These are phyloP conservation scores for Umbelopsis vinacea DNA, from an alignment of 192 early-diverging fungal species.

Conservation along the genomic window DNA sequence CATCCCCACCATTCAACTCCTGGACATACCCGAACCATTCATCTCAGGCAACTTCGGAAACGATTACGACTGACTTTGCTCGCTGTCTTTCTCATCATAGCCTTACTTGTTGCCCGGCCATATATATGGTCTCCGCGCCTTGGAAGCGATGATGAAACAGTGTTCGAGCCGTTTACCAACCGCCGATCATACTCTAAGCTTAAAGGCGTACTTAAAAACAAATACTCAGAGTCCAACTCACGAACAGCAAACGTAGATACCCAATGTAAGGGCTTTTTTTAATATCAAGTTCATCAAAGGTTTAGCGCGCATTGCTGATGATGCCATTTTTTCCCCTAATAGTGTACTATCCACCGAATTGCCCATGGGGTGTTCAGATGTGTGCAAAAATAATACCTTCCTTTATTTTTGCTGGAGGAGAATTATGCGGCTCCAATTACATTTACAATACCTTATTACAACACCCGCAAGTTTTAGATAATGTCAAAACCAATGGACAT, in stretches of 20 bases:
- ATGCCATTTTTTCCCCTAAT: not conserved
- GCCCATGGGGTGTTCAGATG: constrained; percentile 44
- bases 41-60: not conserved
- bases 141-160: constrained; percentile 20
- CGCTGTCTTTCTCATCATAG: not conserved
- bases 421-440: constrained; percentile 45
- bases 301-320: not conserved
- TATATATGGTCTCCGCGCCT: constrained; percentile 14
- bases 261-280: not conserved
- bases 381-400: constrained; percentile 58
- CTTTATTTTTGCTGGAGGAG: constrained; percentile 59
- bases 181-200: constrained; percentile 5
- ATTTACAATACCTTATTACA: constrained; percentile 49
- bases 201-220: constrained; percentile 18
- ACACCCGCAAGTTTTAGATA: constrained; percentile 51
- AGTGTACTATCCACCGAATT: constrained; percentile 51
- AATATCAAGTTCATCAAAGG: too few relatives aligned
- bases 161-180: constrained; percentile 20
- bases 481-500: constrained; percentile 24
- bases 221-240: not conserved
- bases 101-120: constrained; percentile 14
- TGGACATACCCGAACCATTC: not conserved
- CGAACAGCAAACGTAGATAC: not conserved
- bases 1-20: constrained; percentile 1
- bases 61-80: not conserved